Percentiles rank a stretch among this genome's conserved stretches.
Evolutionary conservation across 352 stramenopile species (phyloP).

Genomic region (Blastocystis sp.): DNA sequence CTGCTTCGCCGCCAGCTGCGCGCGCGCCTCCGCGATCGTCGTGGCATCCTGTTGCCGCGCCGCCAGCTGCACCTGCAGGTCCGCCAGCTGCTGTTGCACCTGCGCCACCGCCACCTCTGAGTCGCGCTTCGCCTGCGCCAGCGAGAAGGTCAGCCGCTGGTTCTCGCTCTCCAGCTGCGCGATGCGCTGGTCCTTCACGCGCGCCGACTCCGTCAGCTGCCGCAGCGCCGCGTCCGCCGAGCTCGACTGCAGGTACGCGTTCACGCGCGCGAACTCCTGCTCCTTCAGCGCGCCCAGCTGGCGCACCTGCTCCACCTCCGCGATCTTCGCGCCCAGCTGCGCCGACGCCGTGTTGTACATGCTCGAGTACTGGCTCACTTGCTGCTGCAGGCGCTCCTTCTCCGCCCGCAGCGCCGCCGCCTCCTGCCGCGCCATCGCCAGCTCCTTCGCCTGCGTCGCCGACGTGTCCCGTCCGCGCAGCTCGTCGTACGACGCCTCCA

Average conservation of each 20-base stretch:
- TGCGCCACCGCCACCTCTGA: neutral
- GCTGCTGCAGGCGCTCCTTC: neutral
- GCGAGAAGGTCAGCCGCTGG: conserved; percentile 24
- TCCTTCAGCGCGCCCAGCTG: conserved; percentile 23
- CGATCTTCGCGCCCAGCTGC: conserved; percentile 4
- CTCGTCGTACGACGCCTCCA: neutral
- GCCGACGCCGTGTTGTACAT: neutral
- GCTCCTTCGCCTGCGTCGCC: neutral
- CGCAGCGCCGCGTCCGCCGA: neutral
- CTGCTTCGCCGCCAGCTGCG: conserved; percentile 34
- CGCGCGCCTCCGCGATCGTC: neutral
- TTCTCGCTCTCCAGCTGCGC: conserved; percentile 45
- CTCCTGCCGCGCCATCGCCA: neutral
- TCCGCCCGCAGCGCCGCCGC: neutral
- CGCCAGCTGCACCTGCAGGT: conserved; percentile 17
- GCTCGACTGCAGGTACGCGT: neutral
- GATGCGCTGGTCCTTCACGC: conserved; percentile 23
- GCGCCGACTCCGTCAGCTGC: conserved; percentile 4
- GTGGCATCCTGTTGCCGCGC: neutral
- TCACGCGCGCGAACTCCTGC: conserved; percentile 35
- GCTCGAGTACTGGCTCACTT: neutral
- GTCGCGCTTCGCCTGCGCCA: conserved; percentile 11
- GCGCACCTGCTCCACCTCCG: conserved; percentile 12
- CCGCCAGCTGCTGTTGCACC: conserved; percentile 4
- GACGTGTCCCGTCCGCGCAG: neutral